Base-by-base conservation (phyloP, 345 rosid species). In the Populus alba region DNA sequence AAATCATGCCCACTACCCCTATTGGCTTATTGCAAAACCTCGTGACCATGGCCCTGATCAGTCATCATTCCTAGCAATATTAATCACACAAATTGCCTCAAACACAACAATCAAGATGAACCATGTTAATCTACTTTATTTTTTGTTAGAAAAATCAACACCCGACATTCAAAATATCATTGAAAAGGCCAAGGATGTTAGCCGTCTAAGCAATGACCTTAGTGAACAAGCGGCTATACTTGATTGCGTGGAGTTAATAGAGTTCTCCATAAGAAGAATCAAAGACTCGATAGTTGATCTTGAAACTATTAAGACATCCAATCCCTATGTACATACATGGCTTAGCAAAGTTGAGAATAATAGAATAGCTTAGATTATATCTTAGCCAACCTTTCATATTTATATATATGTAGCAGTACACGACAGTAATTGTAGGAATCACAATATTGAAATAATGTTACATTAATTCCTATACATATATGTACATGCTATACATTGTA, bases 221-320 rank as follows among this genome's bases (percentile, higher is more conserved):
- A 70, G 79, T 71, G 87, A 87, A 43, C 75, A 84, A 71, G 87
- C 74, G 12, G 84, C 79, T 29, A 39, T 90, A 66, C 75, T 65
- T 7, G 94, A 92, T 68, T 89, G 93, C 65, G 49, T 82, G 70
- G 89, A 86, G 77, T 76, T 92, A 81, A 82, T 90, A 91, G 91
- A 88, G 16, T 71, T 82, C 51, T 89, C 97, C 29, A 63, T 77
- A 67, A 89, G 86, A 9, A 83, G 92, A 75, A 80, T 29, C 81
- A 5, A 77, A 9, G 59, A 43, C 68, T 77, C 70, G 15, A 62
- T 74, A 18, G 43, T 12, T 16, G 75, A 70, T 39, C 80, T 77
- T 45, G 11, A 62, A 57, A 68, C 59, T 3, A 31, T 41, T 8
- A 29, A 29, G 31, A 70, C 59, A 17, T 38, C 5, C 39, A 38